Evolutionary conservation across 1,139 yeast species (phyloP).

Genomic region (Pichia sp.): DNA sequence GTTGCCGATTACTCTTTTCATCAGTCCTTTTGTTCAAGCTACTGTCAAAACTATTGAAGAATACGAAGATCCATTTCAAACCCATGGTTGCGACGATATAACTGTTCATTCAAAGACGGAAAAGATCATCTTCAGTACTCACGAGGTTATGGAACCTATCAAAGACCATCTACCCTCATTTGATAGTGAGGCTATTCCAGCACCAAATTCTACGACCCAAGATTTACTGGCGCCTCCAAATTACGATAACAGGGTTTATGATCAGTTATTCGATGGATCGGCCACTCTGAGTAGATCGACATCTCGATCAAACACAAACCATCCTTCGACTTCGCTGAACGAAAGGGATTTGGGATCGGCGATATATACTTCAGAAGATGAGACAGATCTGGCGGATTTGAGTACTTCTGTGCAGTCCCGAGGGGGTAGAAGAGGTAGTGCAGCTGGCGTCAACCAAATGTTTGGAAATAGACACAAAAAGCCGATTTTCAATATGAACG

Average conservation of each 20-base stretch:
- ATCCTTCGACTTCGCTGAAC: too few species aligned
- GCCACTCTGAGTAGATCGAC: neutral
- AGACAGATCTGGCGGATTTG: neutral
- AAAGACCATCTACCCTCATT: neutral
- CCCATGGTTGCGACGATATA: slow-evolving; percentile 21
- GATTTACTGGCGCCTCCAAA: slow-evolving; percentile 77
- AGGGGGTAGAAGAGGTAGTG: neutral
- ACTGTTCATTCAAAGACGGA: slow-evolving; percentile 19
- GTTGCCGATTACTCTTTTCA: slow-evolving; percentile 53
- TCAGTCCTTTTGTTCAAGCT: slow-evolving; percentile 76
- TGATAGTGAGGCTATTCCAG: slow-evolving; percentile 5
- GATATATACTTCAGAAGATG: neutral
- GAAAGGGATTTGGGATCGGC: too few species aligned
- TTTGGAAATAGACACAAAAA: slow-evolving; percentile 3
- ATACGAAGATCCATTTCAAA: slow-evolving; percentile 19
- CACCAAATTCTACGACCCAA: slow-evolving; percentile 20
- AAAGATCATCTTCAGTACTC: slow-evolving; percentile 9
- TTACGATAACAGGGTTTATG: slow-evolving; percentile 80
- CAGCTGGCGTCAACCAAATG: neutral
- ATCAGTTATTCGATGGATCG: slow-evolving; percentile 56
- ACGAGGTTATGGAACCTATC: slow-evolving; percentile 4
- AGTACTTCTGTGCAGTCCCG: neutral
- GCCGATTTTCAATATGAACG: slow-evolving; percentile 40
- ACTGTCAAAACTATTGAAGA: slow-evolving; percentile 37
- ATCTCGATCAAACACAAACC: too few species aligned